Base-by-base conservation (phyloP, 495 filamentous ascomycete species). In the Pyrenopolyporus hunteri region DNA sequence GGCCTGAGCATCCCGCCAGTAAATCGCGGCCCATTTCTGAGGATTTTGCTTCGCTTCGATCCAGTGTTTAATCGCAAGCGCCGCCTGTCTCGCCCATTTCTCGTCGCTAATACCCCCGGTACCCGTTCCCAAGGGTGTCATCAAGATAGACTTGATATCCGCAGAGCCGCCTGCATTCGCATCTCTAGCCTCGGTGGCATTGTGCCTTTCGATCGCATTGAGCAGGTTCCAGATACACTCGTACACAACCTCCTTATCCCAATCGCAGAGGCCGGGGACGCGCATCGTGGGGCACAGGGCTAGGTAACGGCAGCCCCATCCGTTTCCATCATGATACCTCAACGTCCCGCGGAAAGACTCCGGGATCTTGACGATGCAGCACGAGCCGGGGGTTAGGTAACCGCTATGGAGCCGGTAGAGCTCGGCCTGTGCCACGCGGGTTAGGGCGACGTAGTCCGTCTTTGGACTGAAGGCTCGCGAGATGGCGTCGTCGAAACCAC, bases 271-370 rank as follows among this genome's bases (percentile, higher is more conserved):
- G 4, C 0, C 14, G 7, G 42, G 42, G 11, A 45, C 42, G 10
- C 42, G 42, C 42, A 45, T 45, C 5, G 42, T 45, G 7, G 42
- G 42, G n/a, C 42, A 45, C 13, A 45, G 42, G 5, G 42, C 42
- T 2, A 45, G 7, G 23, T 28, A 45, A 1, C 23, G 22, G 13
- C 42, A 45, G 2, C 42, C 42, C 42, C 42, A 45, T 2, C 42
- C 42, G 1, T 16, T 28, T 2, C 42, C 22, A n/a, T 45, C 42
- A n/a, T 45, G 23, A 5, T 45, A 45, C 42, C 13, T 16, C 42
- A 45, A 28, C n/a, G 42, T 28, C 4, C 42, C 42, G 6, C 42
- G 42, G 13, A 45, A 45, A 13, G 42, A 10, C 13, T 45, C 42
- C 8, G 42, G 42, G 1, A 45, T 28, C 5, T 28, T 26, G 11